Evolutionary conservation across 23 red algal species (phyloP).

Genomic region (Gracilaria gracilis): DNA sequence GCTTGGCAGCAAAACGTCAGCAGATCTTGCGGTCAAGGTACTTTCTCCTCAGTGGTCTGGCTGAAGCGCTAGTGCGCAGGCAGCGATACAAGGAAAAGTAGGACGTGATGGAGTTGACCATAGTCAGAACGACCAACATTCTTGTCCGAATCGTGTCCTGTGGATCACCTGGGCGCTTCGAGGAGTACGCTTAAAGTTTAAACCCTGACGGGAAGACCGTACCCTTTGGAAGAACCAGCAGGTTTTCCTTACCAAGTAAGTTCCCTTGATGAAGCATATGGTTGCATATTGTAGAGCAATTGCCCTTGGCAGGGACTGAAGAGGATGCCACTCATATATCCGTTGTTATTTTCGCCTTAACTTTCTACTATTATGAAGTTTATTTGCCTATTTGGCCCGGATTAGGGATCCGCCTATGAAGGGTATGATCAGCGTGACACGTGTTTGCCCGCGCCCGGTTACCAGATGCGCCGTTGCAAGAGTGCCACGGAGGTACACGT

Average conservation of each 20-base stretch:
- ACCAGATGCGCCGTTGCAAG: too few relatives aligned
- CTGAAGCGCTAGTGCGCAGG: not conserved
- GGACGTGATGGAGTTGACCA: not conserved
- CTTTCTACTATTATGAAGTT: too few relatives aligned
- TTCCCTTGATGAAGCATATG: not conserved
- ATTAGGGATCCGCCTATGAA: too few relatives aligned
- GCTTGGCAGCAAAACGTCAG: constrained; percentile 19
- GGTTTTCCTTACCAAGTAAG: not conserved
- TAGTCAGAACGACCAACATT: constrained; percentile 12
- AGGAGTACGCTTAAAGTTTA: not conserved
- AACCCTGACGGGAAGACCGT: not conserved
- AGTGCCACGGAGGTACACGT: too few relatives aligned
- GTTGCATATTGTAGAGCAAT: too few relatives aligned
- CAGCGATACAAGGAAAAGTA: constrained; percentile 8
- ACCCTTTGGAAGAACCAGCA: not conserved
- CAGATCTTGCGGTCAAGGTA: not conserved
- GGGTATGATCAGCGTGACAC: too few relatives aligned
- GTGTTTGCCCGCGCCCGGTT: too few relatives aligned
- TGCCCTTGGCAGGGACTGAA: too few relatives aligned
- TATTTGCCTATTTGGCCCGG: too few relatives aligned
- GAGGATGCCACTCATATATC: too few relatives aligned
- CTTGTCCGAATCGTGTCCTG: not conserved
- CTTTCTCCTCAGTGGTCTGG: not conserved
- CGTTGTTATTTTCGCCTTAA: too few relatives aligned
- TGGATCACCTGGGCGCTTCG: not conserved